These are phyloP conservation scores for Eleusine indica DNA, from an alignment of 176 grass and related monocot genomes.

Conservation along the genomic window DNA sequence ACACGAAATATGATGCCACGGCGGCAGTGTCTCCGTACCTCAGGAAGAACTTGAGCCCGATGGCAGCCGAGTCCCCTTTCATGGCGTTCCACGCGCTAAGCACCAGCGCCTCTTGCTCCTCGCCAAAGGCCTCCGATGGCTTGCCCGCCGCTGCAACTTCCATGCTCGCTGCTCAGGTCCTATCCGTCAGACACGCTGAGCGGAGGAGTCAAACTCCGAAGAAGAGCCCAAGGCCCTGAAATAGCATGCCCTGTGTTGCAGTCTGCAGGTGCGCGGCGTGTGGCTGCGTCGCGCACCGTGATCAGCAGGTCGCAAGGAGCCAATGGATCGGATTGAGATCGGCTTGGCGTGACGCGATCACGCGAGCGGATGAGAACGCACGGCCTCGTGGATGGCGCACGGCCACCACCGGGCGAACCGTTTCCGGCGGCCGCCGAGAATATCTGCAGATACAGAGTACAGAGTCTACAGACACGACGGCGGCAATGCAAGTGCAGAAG, in stretches of 20 bases:
- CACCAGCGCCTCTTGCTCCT: slow-evolving; percentile 59
- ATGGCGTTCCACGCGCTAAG: slow-evolving; percentile 51
- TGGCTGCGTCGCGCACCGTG: slow-evolving; percentile 8
- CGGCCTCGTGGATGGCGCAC: not conserved
- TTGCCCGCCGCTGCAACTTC: not conserved
- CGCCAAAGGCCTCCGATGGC: slow-evolving; percentile 13
- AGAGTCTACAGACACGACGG: not conserved
- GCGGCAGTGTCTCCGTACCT: slow-evolving; percentile 7
- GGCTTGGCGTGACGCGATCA: not conserved
- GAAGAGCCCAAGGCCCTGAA: not conserved
- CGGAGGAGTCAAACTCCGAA: not conserved
- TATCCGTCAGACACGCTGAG: not conserved
- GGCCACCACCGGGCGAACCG: not conserved
- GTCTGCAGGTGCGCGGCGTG: not conserved
- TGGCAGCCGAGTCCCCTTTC: slow-evolving; percentile 36
- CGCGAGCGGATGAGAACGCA: not conserved
- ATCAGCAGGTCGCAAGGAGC: not conserved
- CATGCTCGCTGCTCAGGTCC: slow-evolving; percentile 10
- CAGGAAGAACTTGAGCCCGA: slow-evolving; percentile 61
- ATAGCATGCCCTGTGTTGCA: not conserved
- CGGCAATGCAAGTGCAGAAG: not conserved
- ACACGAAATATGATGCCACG: not conserved
- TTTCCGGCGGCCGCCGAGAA: not conserved
- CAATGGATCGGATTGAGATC: not conserved
- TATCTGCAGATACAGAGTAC: not conserved